Percentiles rank a stretch among this genome's conserved stretches.
phyloP scores from a whole-genome alignment of 1,284 basidiomycete species.

The Butyriboletus appendiculatus region DNA sequence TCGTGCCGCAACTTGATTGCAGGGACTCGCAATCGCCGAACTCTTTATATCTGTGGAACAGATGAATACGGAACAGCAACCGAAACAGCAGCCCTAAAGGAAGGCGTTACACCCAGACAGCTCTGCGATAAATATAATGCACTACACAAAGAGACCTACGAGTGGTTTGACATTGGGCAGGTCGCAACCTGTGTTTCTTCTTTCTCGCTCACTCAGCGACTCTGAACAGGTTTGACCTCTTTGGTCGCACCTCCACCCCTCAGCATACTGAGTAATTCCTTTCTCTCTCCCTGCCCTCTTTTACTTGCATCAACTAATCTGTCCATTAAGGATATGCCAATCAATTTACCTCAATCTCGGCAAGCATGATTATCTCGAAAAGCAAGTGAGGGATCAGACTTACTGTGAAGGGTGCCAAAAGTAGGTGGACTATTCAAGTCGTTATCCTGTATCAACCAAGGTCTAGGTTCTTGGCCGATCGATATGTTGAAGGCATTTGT shows the following conservation, averaged over 20 bases:
- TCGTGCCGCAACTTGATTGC: constrained; percentile 7
- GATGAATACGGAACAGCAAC: constrained; percentile 99
- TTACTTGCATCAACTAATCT: constrained; percentile 7
- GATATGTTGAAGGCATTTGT: constrained; percentile 94
- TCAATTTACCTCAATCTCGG: constrained; percentile 85
- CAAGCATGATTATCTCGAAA: constrained; percentile 75
- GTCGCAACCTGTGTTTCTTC: constrained; percentile 16
- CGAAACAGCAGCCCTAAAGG: constrained; percentile 96
- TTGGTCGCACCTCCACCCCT: constrained; percentile 92
- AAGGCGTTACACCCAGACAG: constrained; percentile 83
- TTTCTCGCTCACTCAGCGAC: constrained; percentile 5
- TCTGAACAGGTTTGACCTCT: constrained; percentile 86
- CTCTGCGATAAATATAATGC: constrained; percentile 95
- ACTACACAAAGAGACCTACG: constrained; percentile 91
- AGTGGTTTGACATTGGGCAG: constrained; percentile 90
- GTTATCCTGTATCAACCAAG: neutral
- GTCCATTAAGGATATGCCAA: constrained; percentile 75
- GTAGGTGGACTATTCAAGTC: constrained; percentile 39
- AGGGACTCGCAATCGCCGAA: constrained; percentile 77
- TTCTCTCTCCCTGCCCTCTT: constrained; percentile 19
- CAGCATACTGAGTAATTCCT: constrained; percentile 81
- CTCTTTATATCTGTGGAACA: constrained; percentile 92
- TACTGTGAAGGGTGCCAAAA: constrained; percentile 91
- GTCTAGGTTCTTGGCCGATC: constrained; percentile 87
- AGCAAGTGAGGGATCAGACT: constrained; percentile 87